Evolutionary conservation across 225 moss, liverwort and hornwort genomes (phyloP), one percentile per base, ranked within the genome.

Genomic region (Marchantia paleacea): DNA sequence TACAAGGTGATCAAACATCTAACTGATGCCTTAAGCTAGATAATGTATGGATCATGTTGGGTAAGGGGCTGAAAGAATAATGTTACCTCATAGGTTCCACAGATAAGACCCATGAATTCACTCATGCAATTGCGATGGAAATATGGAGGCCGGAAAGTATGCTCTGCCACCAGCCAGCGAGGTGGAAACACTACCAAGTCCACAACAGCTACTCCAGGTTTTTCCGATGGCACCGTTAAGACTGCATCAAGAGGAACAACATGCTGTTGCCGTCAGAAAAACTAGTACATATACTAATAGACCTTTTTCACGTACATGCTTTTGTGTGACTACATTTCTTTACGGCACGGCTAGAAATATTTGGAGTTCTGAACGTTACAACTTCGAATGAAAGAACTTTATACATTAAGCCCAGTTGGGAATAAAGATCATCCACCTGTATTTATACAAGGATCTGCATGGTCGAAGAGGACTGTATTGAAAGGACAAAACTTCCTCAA

Each of bases 51-150:
- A 50, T 11, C 50, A 47, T n/a, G n/a, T 51, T n/a, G 18, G 20
- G 14, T 39, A 39, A 50, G 0, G 72, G 24, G n/a, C 12, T 62
- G 31, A 24, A 51, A 51, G 22, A 72, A 12, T 22, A 6, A 0
- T 8, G 14, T 58, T 85, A 96, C 96, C 96, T 97, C 96, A 82
- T 97, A 97, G 79, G 83, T 78, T 75, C 96, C 96, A 69, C 86
- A 86, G 74, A 97, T 94, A 30, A 97, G 96, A 63, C 96, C 96
- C 96, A 97, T 94, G 52, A 93, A 97, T 85, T 97, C 96, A 84
- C 94, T 93, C 96, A 97, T 97, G 84, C 96, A 97, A 73, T 97
- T 97, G 72, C 96, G 94, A 77, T 97, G 96, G 69, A 97, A 97
- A 83, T 97, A 97, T 29, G 96, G 96, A 0, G 96, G 96, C 79